phyloP scores from a whole-genome alignment of 164 flowering plant species.

The Protea cynaroides region DNA sequence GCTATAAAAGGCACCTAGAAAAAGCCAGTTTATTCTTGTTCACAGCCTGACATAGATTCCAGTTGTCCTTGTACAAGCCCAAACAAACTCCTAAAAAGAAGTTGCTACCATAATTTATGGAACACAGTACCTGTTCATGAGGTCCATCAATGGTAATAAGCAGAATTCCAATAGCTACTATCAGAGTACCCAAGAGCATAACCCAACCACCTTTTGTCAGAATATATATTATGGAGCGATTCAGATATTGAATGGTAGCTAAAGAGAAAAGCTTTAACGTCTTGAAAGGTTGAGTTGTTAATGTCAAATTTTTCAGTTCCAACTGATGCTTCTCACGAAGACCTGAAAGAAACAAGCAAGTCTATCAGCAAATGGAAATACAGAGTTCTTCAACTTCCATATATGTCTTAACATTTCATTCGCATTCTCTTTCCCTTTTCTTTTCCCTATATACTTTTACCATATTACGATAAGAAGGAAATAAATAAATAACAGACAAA shows the following conservation, averaged over 20 bases:
- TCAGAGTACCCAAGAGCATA: conserved; percentile 36
- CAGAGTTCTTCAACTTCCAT: not conserved
- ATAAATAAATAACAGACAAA: no score
- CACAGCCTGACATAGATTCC: no score
- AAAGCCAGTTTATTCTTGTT: no score
- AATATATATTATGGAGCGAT: conserved; percentile 44
- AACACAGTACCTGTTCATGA: conserved; percentile 66
- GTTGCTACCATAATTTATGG: no score
- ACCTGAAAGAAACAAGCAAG: conserved; percentile 31
- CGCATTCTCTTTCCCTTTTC: not conserved
- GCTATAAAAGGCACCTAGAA: no score
- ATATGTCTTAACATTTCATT: not conserved
- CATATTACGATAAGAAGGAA: no score
- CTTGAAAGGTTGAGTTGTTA: conserved; percentile 57
- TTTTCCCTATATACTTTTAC: not conserved
- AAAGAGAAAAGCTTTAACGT: conserved; percentile 58
- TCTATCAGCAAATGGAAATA: not conserved
- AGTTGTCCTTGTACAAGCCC: no score
- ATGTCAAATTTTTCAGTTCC: conserved; percentile 64
- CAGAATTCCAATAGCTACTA: conserved; percentile 29
- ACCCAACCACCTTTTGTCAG: conserved; percentile 62
- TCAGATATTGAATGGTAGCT: conserved; percentile 46
- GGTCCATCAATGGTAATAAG: conserved; percentile 63
- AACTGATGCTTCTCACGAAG: conserved; percentile 45
- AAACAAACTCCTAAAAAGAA: no score